Evolutionary conservation across 176 grass and related monocot genomes (phyloP).

Genomic region (Rhynchospora pubera): DNA sequence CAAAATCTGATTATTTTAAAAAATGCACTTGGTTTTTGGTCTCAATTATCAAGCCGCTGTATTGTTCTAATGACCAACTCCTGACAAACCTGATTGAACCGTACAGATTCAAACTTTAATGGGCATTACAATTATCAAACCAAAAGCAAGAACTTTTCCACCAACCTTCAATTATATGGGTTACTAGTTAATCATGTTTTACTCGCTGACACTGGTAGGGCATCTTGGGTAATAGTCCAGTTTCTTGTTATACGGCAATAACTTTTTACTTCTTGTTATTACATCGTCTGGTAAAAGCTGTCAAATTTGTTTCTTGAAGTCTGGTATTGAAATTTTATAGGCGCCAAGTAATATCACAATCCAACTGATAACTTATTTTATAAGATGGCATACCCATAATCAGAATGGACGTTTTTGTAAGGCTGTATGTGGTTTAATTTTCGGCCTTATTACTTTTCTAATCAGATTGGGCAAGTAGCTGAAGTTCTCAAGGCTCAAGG

Average conservation of each 20-base stretch:
- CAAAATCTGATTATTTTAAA: background rate
- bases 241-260: background rate
- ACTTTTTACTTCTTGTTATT: background rate
- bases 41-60: background rate
- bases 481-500: conserved; percentile 85
- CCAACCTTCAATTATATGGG: background rate
- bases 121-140: background rate
- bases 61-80: background rate
- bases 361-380: background rate
- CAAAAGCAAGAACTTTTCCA: background rate
- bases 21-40: background rate
- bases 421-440: background rate
- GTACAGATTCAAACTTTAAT: background rate
- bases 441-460: background rate
- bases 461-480: conserved; percentile 88
- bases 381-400: background rate
- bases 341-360: background rate
- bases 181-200: background rate
- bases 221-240: background rate
- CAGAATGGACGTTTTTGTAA: background rate
- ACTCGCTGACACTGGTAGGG: background rate
- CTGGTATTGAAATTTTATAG: background rate
- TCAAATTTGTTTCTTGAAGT: background rate
- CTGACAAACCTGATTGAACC: background rate
- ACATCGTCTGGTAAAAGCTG: background rate